Percentiles rank a stretch among this genome's conserved stretches.
These are phyloP conservation scores for Sutorius eximius DNA, from an alignment of 1,284 basidiomycete species.

Conservation along the genomic window DNA sequence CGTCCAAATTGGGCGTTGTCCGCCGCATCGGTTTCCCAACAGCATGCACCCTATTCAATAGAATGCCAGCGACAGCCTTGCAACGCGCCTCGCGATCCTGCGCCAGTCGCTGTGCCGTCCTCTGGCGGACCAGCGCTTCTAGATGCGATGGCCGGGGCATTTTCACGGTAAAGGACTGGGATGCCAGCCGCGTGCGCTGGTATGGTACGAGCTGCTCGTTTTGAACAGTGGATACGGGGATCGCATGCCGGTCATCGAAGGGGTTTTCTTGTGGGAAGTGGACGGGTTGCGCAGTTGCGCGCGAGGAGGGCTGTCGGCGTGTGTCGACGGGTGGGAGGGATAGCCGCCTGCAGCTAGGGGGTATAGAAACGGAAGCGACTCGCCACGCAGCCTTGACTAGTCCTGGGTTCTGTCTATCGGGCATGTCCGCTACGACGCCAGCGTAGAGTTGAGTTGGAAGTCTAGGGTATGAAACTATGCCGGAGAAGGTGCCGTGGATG, in stretches of 20 bases:
- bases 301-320: conserved; percentile 16
- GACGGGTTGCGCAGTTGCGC: conserved; percentile 18
- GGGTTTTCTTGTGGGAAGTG: conserved; percentile 28
- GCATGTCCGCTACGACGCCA: conserved; percentile 27
- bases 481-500: conserved; percentile 34
- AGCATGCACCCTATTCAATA: conserved; percentile 48
- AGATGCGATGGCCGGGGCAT: conserved; percentile 28
- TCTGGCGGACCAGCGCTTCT: conserved; percentile 32
- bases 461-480: conserved; percentile 23
- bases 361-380: conserved; percentile 15
- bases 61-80: conserved; percentile 48
- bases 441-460: conserved; percentile 20
- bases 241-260: conserved; percentile 26
- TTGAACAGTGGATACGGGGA: conserved; percentile 7
- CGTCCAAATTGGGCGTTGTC: conserved; percentile 16
- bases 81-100: conserved; percentile 42
- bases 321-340: conserved; percentile 12
- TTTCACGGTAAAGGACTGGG: conserved; percentile 27
- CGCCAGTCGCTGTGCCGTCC: conserved; percentile 33
- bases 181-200: conserved; percentile 33
- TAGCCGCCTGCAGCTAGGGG: conserved; percentile 32
- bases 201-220: conserved; percentile 15
- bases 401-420: conserved; percentile 28
- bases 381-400: conserved; percentile 30
- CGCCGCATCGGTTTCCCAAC: conserved; percentile 46